Base-by-base conservation (phyloP, 2,329 filamentous ascomycete genomes). In the Aspergillus pseudoterreus region DNA sequence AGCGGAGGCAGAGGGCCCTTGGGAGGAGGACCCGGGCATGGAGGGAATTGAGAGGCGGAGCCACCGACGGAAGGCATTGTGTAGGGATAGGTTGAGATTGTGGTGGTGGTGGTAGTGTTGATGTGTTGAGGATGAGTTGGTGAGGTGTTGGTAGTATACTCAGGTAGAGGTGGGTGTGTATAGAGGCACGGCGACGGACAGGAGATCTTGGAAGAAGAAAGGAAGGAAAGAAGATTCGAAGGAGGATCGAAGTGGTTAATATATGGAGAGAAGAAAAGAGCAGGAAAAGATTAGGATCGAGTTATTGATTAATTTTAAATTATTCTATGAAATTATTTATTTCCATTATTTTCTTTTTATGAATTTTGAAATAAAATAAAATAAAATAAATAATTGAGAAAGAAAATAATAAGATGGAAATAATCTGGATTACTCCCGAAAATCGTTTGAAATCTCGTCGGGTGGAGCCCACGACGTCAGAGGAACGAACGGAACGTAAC, bases 1-100 rank as follows among this genome's bases (percentile, higher is more conserved):
- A 71, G 61, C 49, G 68, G 68, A 59, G 68, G 68, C 24, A 71
- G 62, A 64, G 68, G 68, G 47, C 68, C 68, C 66, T 68, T 69
- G 47, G 68, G 68, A 48, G 68, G 68, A 59, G 68, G 68, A 36
- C 68, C 68, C 4, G 68, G 68, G 62, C 68, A 71, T 49, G 68
- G 68, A 65, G 68, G 68, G 57, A 71, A 70, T 47, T 69, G 66
- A 62, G 67, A 66, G 42, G 59, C 52, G 50, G 62, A 54, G 46
- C 63, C 57, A 53, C 56, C 64, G 61, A 68, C 51, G 52, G 68
- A 70, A 69, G 68, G 68, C 68, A 70, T 70, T 48, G 53, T 67
- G 62, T 46, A 43, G 42, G 27, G 19, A 15, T 47, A 43, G 33
- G 36, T 46, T 35, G 30, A 50, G 17, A 15, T 19, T 45, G 46